Evolutionary conservation across 768 basidiomycete species (phyloP).

Genomic region (Xerocomellus intermedius): DNA sequence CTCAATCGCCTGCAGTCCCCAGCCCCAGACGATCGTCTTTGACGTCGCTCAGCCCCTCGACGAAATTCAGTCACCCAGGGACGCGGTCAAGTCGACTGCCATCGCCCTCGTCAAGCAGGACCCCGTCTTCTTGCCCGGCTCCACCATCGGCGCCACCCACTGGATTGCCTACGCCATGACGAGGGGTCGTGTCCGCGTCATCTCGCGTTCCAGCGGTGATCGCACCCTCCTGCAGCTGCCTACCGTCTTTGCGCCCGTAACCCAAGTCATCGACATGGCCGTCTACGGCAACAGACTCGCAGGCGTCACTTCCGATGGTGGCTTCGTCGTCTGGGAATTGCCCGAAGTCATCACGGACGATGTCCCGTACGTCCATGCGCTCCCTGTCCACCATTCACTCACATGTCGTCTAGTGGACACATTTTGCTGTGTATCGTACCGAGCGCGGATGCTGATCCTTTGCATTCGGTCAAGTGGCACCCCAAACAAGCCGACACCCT

Average conservation of each 20-base stretch:
- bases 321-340: slow-evolving; percentile 86
- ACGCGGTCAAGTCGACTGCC: slow-evolving; percentile 83
- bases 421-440: slow-evolving; percentile 72
- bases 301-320: slow-evolving; percentile 85
- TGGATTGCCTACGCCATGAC: slow-evolving; percentile 96
- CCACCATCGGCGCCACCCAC: slow-evolving; percentile 86
- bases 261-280: slow-evolving; percentile 82
- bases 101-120: slow-evolving; percentile 89
- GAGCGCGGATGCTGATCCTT: slow-evolving; percentile 49
- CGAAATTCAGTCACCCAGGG: slow-evolving; percentile 72
- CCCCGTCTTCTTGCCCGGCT: slow-evolving; percentile 77
- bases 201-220: slow-evolving; percentile 85
- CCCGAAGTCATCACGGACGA: slow-evolving; percentile 84
- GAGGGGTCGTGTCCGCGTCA: slow-evolving; percentile 85
- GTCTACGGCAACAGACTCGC: slow-evolving; percentile 80
- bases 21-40: slow-evolving; percentile 66
- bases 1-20: slow-evolving; percentile 41
- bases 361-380: slow-evolving; percentile 53
- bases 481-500: slow-evolving; percentile 77
- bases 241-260: slow-evolving; percentile 53
- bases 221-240: slow-evolving; percentile 81
- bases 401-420: slow-evolving; percentile 48
- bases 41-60: slow-evolving; percentile 73
- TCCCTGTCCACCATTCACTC: no score
- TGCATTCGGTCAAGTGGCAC: slow-evolving; percentile 88